Evolutionary conservation across 257 asterid genomes (phyloP), one percentile per base, ranked within the genome.

Genomic region (Plectranthus barbatus): DNA sequence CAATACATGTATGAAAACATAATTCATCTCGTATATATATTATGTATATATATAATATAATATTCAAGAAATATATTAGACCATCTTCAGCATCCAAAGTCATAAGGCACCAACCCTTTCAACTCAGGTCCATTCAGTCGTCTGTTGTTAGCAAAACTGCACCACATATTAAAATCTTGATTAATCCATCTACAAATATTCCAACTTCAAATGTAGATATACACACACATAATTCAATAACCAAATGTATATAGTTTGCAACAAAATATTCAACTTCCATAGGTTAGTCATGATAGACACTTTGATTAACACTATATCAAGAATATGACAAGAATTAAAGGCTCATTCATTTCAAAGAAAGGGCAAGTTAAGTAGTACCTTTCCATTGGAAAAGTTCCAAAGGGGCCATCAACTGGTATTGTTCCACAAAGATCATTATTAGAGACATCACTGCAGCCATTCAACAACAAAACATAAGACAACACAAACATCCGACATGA

Each of bases 381-480:
- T 77, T 79, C 86, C 87, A 87, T 71, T 9, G 95, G 80, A 72
- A 87, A 87, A 77, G 66, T 70, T 20, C 55, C 76, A 44, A 91
- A 91, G 0, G 94, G 95, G 20, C 97, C 97, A 76, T 87, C 95
- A 8, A 80, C 93, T 0, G 96, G 97, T 47, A 91, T 87, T 55
- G 97, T 91, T 55, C 97, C 97, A 74, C 97, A 87, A 26, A 91
- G 84, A 53, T 84, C 80, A 33, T 87, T 91, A 62, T 87, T 67
- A 6, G 96, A 85, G 76, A 82, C 86, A 71, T 91, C 97, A 64
- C 97, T 91, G 80, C 86, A 78, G 18, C 17, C 56, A 68, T 40
- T 23, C 67, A 63, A 70, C 15, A 26, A 55, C 10, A 53, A 45
- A 42, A 40, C 50, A 56, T 49, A 49, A 64, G 34, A 8, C 23